Conservation (phyloP, 2,329 filamentous ascomycete species). For the Alternaria panax region DNA sequence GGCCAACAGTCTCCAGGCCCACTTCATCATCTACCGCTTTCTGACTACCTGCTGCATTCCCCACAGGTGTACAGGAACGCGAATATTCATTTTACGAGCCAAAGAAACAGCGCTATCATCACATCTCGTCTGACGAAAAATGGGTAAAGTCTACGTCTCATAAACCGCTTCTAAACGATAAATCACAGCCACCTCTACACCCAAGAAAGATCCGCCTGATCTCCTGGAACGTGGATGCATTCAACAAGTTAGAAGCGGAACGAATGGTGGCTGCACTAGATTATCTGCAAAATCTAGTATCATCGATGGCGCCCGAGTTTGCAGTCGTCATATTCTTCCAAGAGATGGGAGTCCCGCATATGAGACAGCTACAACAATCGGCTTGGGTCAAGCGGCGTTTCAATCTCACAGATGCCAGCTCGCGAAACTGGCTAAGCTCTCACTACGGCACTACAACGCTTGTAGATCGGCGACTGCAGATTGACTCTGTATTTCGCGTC, state of each 20-base stretch:
- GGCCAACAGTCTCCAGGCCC: background rate
- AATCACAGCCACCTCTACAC: conserved; percentile 2
- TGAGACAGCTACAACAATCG: conserved; percentile 54
- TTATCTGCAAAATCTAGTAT: conserved; percentile 47
- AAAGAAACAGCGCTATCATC: conserved; percentile 17
- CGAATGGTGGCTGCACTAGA: conserved; percentile 54
- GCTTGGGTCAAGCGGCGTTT: conserved; percentile 60
- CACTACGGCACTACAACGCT: conserved; percentile 63
- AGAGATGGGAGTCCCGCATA: conserved; percentile 59
- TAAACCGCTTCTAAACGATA: background rate
- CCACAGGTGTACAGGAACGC: background rate
- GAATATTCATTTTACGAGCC: conserved; percentile 22
- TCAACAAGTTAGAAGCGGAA: conserved; percentile 46
- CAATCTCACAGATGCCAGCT: conserved; percentile 57
- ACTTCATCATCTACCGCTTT: no score
- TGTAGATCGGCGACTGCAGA: conserved; percentile 56
- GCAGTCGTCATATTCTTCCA: conserved; percentile 60
- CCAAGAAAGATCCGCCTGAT: conserved; percentile 41
- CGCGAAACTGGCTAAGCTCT: conserved; percentile 54
- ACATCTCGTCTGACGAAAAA: background rate
- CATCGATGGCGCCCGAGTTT: conserved; percentile 19
- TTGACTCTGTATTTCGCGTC: conserved; percentile 60
- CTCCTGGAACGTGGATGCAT: conserved; percentile 61
- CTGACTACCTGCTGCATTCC: background rate
- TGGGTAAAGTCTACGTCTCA: background rate